Evolutionary conservation across 495 filamentous ascomycete species (phyloP).

Genomic region (Antarctomyces pellizariae): DNA sequence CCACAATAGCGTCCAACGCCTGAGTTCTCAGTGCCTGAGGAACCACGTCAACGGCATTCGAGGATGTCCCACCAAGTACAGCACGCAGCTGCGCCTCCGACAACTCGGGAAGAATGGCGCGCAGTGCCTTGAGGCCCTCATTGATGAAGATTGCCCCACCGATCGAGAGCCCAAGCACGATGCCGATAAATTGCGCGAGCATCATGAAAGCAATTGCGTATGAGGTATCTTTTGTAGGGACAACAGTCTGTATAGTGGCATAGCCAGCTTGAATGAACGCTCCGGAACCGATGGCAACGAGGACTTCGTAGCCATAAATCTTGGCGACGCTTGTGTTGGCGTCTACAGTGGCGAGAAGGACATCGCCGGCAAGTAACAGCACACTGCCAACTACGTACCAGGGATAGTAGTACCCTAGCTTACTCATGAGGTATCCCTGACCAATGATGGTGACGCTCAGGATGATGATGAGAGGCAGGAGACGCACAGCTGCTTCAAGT

Average conservation of each 20-base stretch:
- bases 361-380: conserved; percentile 22
- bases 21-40: no score
- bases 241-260: conserved; percentile 21
- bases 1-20: no score
- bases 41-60: no score
- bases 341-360: conserved; percentile 20
- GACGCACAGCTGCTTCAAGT: conserved; percentile 17
- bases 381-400: conserved; percentile 25
- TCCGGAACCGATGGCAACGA: conserved; percentile 25
- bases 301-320: conserved; percentile 25
- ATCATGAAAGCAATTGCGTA: conserved; percentile 25
- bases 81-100: no score
- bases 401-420: conserved; percentile 27
- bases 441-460: conserved; percentile 15
- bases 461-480: conserved; percentile 30
- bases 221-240: conserved; percentile 12
- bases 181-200: conserved; percentile 21
- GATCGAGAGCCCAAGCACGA: conserved; percentile 23
- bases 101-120: no score
- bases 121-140: conserved; percentile 7
- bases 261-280: conserved; percentile 20
- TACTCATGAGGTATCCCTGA: conserved; percentile 26
- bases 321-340: conserved; percentile 11
- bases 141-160: conserved; percentile 25
- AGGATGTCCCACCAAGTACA: no score